phyloP scores from a whole-genome alignment of 805 yeast species.

The Zygoascus flipseniorum region DNA sequence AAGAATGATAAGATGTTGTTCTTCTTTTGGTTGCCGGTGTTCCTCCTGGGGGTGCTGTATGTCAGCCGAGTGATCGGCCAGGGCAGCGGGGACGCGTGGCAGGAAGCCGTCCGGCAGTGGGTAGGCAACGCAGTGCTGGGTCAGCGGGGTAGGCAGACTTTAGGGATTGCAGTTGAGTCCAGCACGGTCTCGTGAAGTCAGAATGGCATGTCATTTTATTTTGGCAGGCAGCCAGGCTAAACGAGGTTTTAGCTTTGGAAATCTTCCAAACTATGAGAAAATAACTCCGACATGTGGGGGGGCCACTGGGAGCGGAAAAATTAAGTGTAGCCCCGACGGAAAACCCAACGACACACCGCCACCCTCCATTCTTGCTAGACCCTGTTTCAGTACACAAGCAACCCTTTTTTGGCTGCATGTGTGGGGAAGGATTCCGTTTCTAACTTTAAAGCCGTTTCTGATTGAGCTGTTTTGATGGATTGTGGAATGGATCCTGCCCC shows the following conservation, averaged over 20 bases:
- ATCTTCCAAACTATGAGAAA: too few relatives aligned
- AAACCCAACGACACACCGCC: too few relatives aligned
- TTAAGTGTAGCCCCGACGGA: too few relatives aligned
- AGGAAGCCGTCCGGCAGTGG: background rate
- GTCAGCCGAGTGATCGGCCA: background rate
- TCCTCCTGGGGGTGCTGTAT: slow-evolving; percentile 29
- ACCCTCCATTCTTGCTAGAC: too few relatives aligned
- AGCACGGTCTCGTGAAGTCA: background rate
- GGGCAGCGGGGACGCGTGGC: background rate
- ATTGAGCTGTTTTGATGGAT: too few relatives aligned
- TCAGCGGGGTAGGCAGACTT: background rate
- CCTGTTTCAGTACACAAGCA: too few relatives aligned
- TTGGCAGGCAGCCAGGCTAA: too few relatives aligned
- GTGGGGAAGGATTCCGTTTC: too few relatives aligned
- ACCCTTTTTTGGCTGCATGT: too few relatives aligned
- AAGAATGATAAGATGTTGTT: slow-evolving; percentile 74
- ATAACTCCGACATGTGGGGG: background rate
- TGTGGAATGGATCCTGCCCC: too few relatives aligned
- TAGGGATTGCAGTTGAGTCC: background rate
- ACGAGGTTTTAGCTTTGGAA: too few relatives aligned
- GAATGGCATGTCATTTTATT: background rate
- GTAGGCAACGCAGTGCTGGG: background rate
- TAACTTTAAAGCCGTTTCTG: too few relatives aligned
- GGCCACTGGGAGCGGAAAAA: background rate
- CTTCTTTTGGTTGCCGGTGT: slow-evolving; percentile 86